Base-by-base conservation (phyloP, 2,329 filamentous ascomycete genomes). In the Clarireedia homoeocarpa region DNA sequence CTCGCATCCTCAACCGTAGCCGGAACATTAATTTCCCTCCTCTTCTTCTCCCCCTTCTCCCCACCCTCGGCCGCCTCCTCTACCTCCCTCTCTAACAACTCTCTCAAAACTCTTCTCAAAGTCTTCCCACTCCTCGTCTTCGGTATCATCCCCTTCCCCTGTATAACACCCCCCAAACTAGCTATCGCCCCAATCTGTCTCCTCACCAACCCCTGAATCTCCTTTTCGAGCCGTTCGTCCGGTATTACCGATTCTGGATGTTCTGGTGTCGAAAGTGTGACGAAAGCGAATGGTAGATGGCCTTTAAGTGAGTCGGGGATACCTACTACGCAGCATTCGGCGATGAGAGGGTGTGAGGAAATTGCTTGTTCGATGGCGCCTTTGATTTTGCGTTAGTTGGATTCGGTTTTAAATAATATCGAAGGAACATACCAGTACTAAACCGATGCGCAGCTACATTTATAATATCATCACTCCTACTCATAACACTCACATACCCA, bases 391-490 rank as follows among this genome's bases (percentile, higher is more conserved):
- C 14, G 2, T 30, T n/a, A 15, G 9, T 53, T 12, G 5, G 36
- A 20, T 27, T 10, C 36, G 2, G 7, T 54, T 24, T 12, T 36
- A 53, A 6, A 40, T 38, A 15, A 34, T 1, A 30, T 7, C 3
- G 15, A 23, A 27, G 23, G 4, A n/a, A 70, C 77, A 65, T 75
- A 88, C 88, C 89, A 10, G 91, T 96, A 61, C 88, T 92, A 59
- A 96, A 85, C 14, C 91, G 82, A 73, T 96, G 91, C 5, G 91
- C 91, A 42, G 91, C 91, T n/a, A 96, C 91, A 67, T 96, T 96
- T 67, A 96, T 91, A 58, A 96, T 86, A 70, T 96, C 91, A 73
- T 96, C 91, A 34, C 72, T 71, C 42, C 82, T 73, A 42, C 79
- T 79, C 82, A 85, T 84, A 62, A 85, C 81, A 61, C 81, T 78